Percentiles rank a stretch among this genome's conserved stretches.
Evolutionary conservation across 2,329 filamentous ascomycete genomes (phyloP).

Genomic region (Diaporthe destruens): DNA sequence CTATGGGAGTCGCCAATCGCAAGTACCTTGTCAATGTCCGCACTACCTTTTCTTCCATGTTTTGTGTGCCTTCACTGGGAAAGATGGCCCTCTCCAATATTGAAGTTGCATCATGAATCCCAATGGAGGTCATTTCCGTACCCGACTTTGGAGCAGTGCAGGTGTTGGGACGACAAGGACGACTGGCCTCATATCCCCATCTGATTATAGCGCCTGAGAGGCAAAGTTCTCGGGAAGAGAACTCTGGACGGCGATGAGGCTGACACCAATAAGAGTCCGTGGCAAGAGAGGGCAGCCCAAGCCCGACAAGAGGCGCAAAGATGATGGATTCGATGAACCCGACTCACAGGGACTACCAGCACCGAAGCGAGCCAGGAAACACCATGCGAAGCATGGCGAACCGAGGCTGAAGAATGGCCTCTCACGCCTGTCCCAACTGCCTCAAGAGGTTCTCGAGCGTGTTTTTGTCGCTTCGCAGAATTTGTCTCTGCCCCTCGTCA

Average conservation of each 20-base stretch:
- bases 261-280: conserved; percentile 63
- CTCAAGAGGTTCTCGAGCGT: conserved; percentile 65
- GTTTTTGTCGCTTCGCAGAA: conserved; percentile 66
- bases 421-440: conserved; percentile 55
- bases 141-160: background rate
- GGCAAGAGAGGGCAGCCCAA: conserved; percentile 57
- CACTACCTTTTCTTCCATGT: background rate
- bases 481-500: conserved; percentile 60
- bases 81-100: background rate
- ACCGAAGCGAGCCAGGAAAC: conserved; percentile 38
- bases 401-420: conserved; percentile 43
- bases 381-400: conserved; percentile 19
- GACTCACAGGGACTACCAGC: conserved; percentile 6
- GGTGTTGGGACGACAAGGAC: background rate
- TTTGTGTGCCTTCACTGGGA: background rate
- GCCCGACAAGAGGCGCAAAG: conserved; percentile 44
- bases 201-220: conserved; percentile 2
- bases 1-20: background rate
- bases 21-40: background rate
- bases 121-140: background rate
- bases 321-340: background rate
- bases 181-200: background rate
- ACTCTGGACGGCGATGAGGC: conserved; percentile 52
- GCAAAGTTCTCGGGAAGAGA: background rate
- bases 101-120: background rate